Percentiles rank a stretch among this genome's conserved stretches.
Conservation (phyloP, 495 filamentous ascomycete genomes). For the Daldinia vernicosa region DNA sequence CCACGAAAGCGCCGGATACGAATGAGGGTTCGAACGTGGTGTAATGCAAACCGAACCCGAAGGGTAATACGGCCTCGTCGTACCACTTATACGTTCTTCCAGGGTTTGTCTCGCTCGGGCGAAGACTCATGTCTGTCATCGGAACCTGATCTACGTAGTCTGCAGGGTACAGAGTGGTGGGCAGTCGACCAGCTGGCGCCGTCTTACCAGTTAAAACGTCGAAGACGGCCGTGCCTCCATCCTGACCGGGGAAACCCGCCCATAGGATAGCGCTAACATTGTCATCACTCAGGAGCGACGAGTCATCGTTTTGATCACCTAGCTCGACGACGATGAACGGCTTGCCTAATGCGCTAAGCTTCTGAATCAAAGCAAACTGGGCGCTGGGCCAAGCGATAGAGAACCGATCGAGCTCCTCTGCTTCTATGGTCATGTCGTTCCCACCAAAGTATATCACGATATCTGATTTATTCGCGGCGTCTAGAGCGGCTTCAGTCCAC, state of each 20-base stretch:
- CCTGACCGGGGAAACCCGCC: constrained; percentile 63
- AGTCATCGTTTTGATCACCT: constrained; percentile 67
- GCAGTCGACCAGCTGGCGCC: constrained; percentile 67
- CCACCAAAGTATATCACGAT: constrained; percentile 57
- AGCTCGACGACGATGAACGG: constrained; percentile 52
- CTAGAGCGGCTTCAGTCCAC: constrained; percentile 43
- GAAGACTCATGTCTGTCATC: constrained; percentile 55
- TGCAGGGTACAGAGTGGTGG: constrained; percentile 62
- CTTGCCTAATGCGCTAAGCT: constrained; percentile 49
- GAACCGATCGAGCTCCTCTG: constrained; percentile 51
- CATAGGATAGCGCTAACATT: constrained; percentile 65
- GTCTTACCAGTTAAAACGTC: constrained; percentile 61
- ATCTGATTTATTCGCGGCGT: constrained; percentile 49
- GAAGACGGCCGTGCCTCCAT: constrained; percentile 63
- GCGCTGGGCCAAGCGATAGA: constrained; percentile 53
- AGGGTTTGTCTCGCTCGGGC: constrained; percentile 46
- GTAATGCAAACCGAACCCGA: constrained; percentile 61
- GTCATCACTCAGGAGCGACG: constrained; percentile 55
- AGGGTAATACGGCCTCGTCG: constrained; percentile 50
- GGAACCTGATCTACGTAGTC: constrained; percentile 49
- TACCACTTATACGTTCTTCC: constrained; percentile 59
- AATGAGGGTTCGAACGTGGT: constrained; percentile 55
- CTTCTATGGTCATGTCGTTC: constrained; percentile 50
- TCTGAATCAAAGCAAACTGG: constrained; percentile 51
- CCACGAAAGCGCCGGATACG: constrained; percentile 16